These are phyloP conservation scores for Aspergillus bertholletiae DNA, from an alignment of 495 filamentous ascomycete species.

Conservation along the genomic window DNA sequence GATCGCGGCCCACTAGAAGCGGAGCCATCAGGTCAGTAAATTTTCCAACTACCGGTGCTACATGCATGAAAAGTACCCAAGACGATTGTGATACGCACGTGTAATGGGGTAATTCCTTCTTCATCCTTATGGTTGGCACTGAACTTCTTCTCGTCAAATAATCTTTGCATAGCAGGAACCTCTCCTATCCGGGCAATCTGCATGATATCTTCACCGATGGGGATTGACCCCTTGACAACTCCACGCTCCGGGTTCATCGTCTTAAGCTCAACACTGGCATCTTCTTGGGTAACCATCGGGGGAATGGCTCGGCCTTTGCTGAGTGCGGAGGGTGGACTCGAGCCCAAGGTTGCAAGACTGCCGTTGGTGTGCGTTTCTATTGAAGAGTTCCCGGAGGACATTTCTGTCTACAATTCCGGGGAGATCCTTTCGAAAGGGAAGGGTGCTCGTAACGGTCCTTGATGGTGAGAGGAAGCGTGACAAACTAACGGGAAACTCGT, in stretches of 20 bases:
- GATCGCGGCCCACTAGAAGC: slow-evolving; percentile 90
- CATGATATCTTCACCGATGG: slow-evolving; percentile 85
- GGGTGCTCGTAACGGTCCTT: neutral
- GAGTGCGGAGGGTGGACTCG: slow-evolving; percentile 27
- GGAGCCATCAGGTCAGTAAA: slow-evolving; percentile 4
- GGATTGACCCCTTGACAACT: slow-evolving; percentile 41
- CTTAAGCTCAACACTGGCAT: slow-evolving; percentile 67
- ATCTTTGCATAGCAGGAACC: slow-evolving; percentile 77
- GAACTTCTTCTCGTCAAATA: slow-evolving; percentile 78
- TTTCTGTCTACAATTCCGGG: slow-evolving; percentile 3
- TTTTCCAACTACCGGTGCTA: neutral
- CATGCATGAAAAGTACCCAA: neutral
- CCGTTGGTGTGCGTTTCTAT: slow-evolving; percentile 23
- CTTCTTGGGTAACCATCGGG: slow-evolving; percentile 49
- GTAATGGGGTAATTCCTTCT: slow-evolving; percentile 90
- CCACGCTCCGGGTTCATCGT: slow-evolving; percentile 49
- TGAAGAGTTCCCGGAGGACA: slow-evolving; percentile 30
- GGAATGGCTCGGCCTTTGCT: slow-evolving; percentile 56
- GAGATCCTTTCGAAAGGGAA: neutral
- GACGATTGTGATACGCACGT: slow-evolving; percentile 57
- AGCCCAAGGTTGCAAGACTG: slow-evolving; percentile 21
- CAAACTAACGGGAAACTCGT: slow-evolving; percentile 10
- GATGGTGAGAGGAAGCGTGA: neutral
- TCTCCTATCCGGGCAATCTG: slow-evolving; percentile 89
- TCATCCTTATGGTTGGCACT: slow-evolving; percentile 79